Evolutionary conservation across 108 stramenopile species (phyloP), one percentile per base, ranked within the genome.

Genomic region (Pseudonitzschia pungens): DNA sequence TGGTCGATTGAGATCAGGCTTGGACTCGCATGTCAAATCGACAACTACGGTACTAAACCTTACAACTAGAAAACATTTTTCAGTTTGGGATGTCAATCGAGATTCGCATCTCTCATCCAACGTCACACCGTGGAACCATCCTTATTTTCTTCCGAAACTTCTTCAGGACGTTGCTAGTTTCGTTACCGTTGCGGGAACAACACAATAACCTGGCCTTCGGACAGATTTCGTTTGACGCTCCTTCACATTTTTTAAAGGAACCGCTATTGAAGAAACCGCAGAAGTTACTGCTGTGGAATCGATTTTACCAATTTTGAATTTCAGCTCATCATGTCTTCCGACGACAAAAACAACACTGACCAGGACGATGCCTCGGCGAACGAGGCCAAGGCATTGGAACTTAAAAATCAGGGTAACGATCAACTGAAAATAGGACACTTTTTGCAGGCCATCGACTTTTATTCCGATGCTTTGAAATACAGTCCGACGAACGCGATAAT

Each of bases 401-500:
- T 91, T 29, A 96, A 96, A 68, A 81, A 83, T 64, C 55, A 81
- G 58, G 95, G 91, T 52, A 96, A 96, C 68, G 78, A 75, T 22
- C 82, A 86, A 62, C 82, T 96, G 48, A 59, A 70, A 28, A 77
- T 68, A 9, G 90, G 90, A 21, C 87, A 86, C 72, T 92, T 75
- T 84, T 56, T 87, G 31, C 76, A 92, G 48, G 95, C 95, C 67
- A 89, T 92, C 68, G 79, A 82, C 26, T 81, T 81, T 54, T 96
- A 96, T 84, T 80, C 83, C 41, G 81, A 86, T 12, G 95, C 89
- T 12, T 73, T 96, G 41, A 81, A 87, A 21, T 81, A 85, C 68
- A 78, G 82, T 45, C 90, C 94, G 24, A 72, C 79, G 44, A 92
- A 88, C 75, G 87, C 95, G 32, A 93, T 97, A 36, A 81, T 97